These are phyloP conservation scores for Syzygium aqueum DNA, from an alignment of 345 rosid species.

Conservation along the genomic window DNA sequence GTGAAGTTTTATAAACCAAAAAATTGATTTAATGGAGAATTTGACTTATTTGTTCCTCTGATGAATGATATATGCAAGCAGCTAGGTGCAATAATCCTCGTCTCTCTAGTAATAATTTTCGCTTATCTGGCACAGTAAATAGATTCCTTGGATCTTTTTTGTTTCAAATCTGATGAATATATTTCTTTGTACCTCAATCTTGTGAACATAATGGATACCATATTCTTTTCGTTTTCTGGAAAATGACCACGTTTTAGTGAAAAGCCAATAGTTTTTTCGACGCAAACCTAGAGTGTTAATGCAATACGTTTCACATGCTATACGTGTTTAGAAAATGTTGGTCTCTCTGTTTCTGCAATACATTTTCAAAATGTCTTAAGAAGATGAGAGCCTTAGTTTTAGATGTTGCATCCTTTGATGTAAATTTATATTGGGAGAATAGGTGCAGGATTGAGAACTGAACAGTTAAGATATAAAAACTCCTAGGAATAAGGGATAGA, in stretches of 20 bases:
- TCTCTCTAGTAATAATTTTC: neutral
- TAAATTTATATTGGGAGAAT: neutral
- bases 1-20: neutral
- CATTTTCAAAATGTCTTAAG: neutral
- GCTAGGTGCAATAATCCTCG: neutral
- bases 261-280: neutral
- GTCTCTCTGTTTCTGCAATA: neutral
- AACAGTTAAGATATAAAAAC: neutral
- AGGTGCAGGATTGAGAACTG: neutral
- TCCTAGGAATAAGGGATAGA: neutral
- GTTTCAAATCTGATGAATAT: neutral
- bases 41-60: neutral
- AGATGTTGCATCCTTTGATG: neutral
- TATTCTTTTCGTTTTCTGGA: neutral
- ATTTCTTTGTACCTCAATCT: neutral
- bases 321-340: neutral
- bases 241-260: neutral
- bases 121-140: neutral
- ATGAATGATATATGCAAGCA: neutral
- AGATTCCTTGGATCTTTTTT: neutral
- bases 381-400: neutral
- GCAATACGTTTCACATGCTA: neutral
- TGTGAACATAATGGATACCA: neutral
- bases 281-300: neutral
- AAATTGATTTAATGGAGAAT: neutral